Base-by-base conservation (phyloP, 2,329 filamentous ascomycete genomes). In the Aspergillus fijiensis region DNA sequence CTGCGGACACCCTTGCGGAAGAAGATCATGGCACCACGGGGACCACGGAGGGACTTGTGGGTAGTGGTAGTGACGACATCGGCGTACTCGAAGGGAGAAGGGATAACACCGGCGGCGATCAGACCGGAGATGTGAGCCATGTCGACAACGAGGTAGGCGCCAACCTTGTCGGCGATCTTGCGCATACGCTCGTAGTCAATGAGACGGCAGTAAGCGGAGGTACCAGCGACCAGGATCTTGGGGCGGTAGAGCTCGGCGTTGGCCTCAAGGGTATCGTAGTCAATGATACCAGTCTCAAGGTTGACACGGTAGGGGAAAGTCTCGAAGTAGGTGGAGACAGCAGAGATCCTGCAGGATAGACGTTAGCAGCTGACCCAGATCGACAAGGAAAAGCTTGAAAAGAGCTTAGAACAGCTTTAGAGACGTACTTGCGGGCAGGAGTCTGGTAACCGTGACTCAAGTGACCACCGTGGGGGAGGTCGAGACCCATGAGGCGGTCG, bases 301-400 rank as follows among this genome's bases (percentile, higher is more conserved):
- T 97, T 87, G 57, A 98, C 85, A 61, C 92, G 89, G 83, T 99
- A 99, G 5, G 95, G 95, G 64, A 99, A 82, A 39, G 95, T 99
- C 82, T 99, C 95, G 76, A 99, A 99, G 82, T 99, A 99, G 75
- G 96, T 98, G 60, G 94, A 98, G 67, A 99, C 88, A 71, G 93
- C 92, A n/a, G 94, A 98, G 76, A 99, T 98, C 83, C 84, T 88
- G 55, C 16, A 16, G 23, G 33, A 39, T 11, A 7, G 7, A 10
- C 10, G 50, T 63, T 51, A 60, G 64, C 29, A n/a, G 29, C 4
- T 12, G 16, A 19, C 4, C 5, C 14, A n/a, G 10, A 27, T 6
- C 5, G 19, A 21, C 16, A 45, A 45, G 14, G 5, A 16, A 45
- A n/a, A 27, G 29, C 14, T n/a, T 50, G 27, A 10, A 23, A n/a